A percentile compares a stretch with the other conserved stretches of the same genome.
These are phyloP conservation scores for Lepidium didymum DNA, from an alignment of 345 rosid genomes.

Conservation along the genomic window DNA sequence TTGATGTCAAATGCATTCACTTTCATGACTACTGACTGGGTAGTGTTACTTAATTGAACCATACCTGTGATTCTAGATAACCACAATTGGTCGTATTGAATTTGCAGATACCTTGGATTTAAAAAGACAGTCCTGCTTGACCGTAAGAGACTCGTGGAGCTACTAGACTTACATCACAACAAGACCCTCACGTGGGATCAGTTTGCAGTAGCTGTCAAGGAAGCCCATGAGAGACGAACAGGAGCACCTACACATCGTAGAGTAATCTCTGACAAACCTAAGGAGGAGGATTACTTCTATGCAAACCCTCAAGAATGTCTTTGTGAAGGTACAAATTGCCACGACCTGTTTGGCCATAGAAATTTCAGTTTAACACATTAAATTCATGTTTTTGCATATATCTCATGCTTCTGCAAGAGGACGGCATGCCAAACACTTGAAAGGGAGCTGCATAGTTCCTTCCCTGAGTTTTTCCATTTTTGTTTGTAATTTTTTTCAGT, in stretches of 20 bases:
- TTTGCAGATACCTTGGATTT: conserved; percentile 73
- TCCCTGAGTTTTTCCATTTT: conserved; percentile 17
- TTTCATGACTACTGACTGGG: not conserved
- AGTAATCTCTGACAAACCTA: conserved; percentile 69
- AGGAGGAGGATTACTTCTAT: conserved; percentile 97
- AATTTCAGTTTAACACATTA: conserved; percentile 24
- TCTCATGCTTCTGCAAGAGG: conserved; percentile 15
- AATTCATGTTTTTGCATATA: conserved; percentile 18
- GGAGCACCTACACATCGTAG: conserved; percentile 65
- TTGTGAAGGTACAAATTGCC: conserved; percentile 57
- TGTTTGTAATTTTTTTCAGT: conserved; percentile 26
- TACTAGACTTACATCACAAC: conserved; percentile 70
- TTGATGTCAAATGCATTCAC: not conserved
- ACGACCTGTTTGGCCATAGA: conserved; percentile 37
- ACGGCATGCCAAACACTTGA: conserved; percentile 18
- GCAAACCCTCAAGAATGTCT: conserved; percentile 96
- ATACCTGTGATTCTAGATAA: not conserved
- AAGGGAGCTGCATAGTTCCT: conserved; percentile 12
- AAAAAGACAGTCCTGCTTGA: conserved; percentile 62
- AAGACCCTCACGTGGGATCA: conserved; percentile 64
- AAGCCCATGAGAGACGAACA: conserved; percentile 58
- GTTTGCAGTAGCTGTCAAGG: conserved; percentile 53
- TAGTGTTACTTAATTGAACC: not conserved
- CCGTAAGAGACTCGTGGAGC: conserved; percentile 67
- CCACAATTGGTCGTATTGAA: not conserved